phyloP scores from a whole-genome alignment of 257 asterid genomes.

The Nicotiana knightiana region DNA sequence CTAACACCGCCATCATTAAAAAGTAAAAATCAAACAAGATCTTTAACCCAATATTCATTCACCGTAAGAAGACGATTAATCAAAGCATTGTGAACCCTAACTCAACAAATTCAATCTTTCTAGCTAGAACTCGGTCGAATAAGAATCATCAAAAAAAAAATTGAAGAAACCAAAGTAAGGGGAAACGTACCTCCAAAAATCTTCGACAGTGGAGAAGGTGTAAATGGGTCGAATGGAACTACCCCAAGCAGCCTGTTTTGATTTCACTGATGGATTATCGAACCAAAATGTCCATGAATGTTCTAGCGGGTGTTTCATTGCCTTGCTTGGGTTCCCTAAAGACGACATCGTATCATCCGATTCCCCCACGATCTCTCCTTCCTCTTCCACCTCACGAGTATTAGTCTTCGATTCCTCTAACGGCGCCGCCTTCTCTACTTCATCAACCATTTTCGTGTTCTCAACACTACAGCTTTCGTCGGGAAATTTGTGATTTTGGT shows the following conservation, averaged over 20 bases:
- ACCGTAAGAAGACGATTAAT: not conserved
- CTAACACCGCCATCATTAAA: too few relatives aligned
- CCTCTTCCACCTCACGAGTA: slow-evolving; percentile 18
- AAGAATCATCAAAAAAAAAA: not conserved
- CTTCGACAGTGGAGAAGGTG: slow-evolving; percentile 48
- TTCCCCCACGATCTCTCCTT: slow-evolving; percentile 16
- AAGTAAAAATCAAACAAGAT: not conserved
- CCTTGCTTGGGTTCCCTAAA: not conserved
- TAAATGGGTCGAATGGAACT: slow-evolving; percentile 34
- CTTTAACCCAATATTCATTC: too few relatives aligned
- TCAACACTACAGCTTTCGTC: not conserved
- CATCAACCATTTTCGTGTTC: slow-evolving; percentile 12
- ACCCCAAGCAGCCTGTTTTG: slow-evolving; percentile 34
- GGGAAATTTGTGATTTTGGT: not conserved
- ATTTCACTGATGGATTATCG: slow-evolving; percentile 31
- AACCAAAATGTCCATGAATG: slow-evolving; percentile 47
- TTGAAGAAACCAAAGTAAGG: not conserved
- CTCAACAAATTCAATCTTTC: not conserved
- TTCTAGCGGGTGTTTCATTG: slow-evolving; percentile 30
- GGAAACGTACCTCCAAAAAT: slow-evolving; percentile 37
- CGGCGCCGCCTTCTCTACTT: not conserved
- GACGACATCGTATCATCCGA: slow-evolving; percentile 19
- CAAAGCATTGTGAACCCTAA: not conserved
- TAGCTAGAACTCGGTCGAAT: not conserved
- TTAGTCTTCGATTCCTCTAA: slow-evolving; percentile 39